phyloP scores from a whole-genome alignment of 345 rosid species.

The Brassica rapa region DNA sequence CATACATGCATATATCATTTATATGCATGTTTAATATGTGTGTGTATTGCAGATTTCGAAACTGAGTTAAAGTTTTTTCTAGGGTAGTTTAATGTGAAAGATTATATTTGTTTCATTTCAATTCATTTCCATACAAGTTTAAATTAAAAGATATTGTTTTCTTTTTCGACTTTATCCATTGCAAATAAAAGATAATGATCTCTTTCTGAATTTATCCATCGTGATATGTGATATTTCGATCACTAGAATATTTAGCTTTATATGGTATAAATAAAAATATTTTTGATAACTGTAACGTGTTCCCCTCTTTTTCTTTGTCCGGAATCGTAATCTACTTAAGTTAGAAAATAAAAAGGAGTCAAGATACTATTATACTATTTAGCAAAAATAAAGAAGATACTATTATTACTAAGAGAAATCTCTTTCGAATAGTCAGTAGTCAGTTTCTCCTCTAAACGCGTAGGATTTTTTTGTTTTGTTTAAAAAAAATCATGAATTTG shows the following conservation, averaged over 20 bases:
- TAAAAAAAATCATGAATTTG: no score
- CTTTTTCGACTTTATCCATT: slow-evolving; percentile 1
- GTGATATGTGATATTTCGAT: not conserved
- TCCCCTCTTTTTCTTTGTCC: not conserved
- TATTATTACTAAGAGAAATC: not conserved
- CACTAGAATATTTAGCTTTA: not conserved
- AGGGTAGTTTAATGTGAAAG: not conserved
- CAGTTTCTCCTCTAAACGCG: not conserved
- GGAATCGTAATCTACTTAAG: no score
- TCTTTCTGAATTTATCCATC: not conserved
- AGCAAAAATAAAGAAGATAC: no score
- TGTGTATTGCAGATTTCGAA: not conserved
- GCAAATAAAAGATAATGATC: not conserved
- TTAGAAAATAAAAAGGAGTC: not conserved
- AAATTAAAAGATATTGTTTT: not conserved
- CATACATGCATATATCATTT: not conserved
- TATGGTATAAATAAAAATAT: not conserved
- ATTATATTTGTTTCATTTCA: not conserved
- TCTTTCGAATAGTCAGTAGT: not conserved
- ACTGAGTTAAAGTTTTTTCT: not conserved
- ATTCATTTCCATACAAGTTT: slow-evolving; percentile 7
- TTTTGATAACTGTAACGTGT: not conserved
- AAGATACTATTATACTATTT: not conserved
- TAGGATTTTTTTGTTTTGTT: not conserved
- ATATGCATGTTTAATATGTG: not conserved